A percentile compares a stretch with the other conserved stretches of the same genome.
phyloP scores from a whole-genome alignment of 2,329 filamentous ascomycete species.

The Camptophora hylomeconis region DNA sequence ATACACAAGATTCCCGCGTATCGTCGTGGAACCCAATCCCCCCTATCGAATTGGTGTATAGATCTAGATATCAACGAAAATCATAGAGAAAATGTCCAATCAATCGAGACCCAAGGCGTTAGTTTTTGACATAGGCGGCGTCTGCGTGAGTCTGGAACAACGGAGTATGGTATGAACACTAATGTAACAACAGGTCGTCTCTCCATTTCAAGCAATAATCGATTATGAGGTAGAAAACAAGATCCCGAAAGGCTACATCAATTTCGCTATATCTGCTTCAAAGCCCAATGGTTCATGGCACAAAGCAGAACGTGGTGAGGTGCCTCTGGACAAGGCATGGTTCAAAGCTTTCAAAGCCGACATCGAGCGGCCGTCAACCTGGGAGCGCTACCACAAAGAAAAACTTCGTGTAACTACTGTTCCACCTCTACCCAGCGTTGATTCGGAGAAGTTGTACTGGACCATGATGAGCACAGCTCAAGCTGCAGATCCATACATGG shows the following conservation, averaged over 20 bases:
- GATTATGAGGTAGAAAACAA: constrained; percentile 68
- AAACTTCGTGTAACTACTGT: constrained; percentile 22
- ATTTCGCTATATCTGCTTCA: constrained; percentile 71
- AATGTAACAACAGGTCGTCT: constrained; percentile 53
- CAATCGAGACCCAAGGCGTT: constrained; percentile 50
- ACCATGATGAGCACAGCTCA: constrained; percentile 72
- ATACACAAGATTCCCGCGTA: too few species aligned
- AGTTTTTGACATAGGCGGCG: constrained; percentile 91
- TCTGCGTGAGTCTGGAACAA: constrained; percentile 59
- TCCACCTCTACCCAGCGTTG: constrained; percentile 57
- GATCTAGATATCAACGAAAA: too few species aligned
- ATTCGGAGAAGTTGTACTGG: constrained; percentile 72
- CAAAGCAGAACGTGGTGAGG: constrained; percentile 69
- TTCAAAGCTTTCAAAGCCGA: constrained; percentile 66
- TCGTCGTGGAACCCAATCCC: too few species aligned
- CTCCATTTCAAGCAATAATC: constrained; percentile 83
- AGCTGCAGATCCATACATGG: constrained; percentile 73
- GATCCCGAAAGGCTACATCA: constrained; percentile 82
- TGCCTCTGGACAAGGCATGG: constrained; percentile 60
- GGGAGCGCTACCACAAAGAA: constrained; percentile 46
- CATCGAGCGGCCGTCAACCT: constrained; percentile 52
- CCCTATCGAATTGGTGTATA: too few species aligned
- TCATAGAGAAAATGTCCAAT: constrained; percentile 21
- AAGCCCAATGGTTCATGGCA: constrained; percentile 79
- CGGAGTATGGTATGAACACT: neutral